Evolutionary conservation across 1,139 yeast genomes (phyloP).

Genomic region (Saccharomyces hybrid): DNA sequence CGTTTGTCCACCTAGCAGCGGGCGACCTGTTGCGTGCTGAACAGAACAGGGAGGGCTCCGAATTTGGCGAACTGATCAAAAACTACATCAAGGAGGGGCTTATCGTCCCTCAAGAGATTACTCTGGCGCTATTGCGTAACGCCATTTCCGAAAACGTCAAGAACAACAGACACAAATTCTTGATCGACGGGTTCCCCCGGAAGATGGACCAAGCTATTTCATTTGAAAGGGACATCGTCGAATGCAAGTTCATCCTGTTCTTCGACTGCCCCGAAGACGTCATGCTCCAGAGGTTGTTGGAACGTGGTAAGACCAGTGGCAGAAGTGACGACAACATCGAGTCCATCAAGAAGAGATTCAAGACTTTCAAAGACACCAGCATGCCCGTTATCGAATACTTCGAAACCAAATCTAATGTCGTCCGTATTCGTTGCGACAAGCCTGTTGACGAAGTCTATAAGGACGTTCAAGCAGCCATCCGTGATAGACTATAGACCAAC

Average conservation of each 20-base stretch:
- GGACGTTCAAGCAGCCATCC: conserved; percentile 62
- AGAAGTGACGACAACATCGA: conserved; percentile 90
- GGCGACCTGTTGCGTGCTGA: conserved; percentile 93
- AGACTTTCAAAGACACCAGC: conserved; percentile 77
- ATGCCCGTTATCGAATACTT: conserved; percentile 92
- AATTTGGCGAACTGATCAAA: conserved; percentile 79
- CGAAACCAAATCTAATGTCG: conserved; percentile 67
- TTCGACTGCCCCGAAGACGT: conserved; percentile 90
- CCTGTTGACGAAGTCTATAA: conserved; percentile 70
- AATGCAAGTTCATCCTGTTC: conserved; percentile 71
- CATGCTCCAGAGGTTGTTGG: conserved; percentile 76
- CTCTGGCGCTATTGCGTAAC: conserved; percentile 71
- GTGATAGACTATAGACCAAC: conserved; percentile 23
- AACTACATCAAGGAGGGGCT: conserved; percentile 77
- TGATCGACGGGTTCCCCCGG: conserved; percentile 95
- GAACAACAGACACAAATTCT: conserved; percentile 52
- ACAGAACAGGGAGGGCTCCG: conserved; percentile 72
- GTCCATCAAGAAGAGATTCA: conserved; percentile 81
- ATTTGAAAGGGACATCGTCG: conserved; percentile 75
- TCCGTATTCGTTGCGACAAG: conserved; percentile 69
- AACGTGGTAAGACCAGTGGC: conserved; percentile 92
- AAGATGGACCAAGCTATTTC: conserved; percentile 96
- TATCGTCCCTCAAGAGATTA: conserved; percentile 94
- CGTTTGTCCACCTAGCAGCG: conserved; percentile 84
- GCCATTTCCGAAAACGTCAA: conserved; percentile 56